A percentile compares a stretch with the other conserved stretches of the same genome.
Conservation (phyloP, 352 stramenopile species). For the Phytophthora tentaculata region DNA sequence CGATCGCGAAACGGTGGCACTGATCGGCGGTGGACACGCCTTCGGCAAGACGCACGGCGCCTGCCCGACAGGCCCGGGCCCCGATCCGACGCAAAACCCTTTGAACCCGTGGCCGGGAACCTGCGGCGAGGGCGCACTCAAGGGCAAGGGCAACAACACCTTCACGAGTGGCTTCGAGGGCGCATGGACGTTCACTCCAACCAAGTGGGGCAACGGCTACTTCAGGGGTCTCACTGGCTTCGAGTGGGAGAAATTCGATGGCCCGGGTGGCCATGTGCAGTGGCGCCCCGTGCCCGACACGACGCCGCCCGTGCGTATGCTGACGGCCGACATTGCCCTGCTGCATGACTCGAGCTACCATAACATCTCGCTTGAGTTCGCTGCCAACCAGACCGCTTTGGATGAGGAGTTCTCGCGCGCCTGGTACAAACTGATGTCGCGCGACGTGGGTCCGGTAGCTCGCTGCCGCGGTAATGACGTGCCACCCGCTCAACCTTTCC, state of each 20-base stretch:
- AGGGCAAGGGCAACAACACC: slow-evolving; percentile 69
- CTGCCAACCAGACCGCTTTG: slow-evolving; percentile 60
- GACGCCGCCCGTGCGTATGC: slow-evolving; percentile 77
- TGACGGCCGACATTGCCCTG: slow-evolving; percentile 83
- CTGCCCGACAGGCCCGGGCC: slow-evolving; percentile 49
- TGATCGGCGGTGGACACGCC: slow-evolving; percentile 92
- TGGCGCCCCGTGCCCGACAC: slow-evolving; percentile 68
- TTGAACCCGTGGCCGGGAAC: slow-evolving; percentile 62
- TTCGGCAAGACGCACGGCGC: slow-evolving; percentile 93
- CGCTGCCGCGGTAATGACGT: slow-evolving; percentile 52
- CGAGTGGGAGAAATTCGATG: slow-evolving; percentile 85
- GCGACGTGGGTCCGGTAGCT: slow-evolving; percentile 57
- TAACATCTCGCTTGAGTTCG: slow-evolving; percentile 76
- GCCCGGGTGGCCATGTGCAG: slow-evolving; percentile 69
- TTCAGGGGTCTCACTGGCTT: slow-evolving; percentile 85
- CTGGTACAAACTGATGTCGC: slow-evolving; percentile 64
- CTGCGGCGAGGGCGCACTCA: slow-evolving; percentile 48
- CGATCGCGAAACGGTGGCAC: slow-evolving; percentile 94
- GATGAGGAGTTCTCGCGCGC: slow-evolving; percentile 77
- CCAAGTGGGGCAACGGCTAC: slow-evolving; percentile 95
- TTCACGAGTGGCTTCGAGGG: slow-evolving; percentile 87
- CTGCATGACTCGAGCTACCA: slow-evolving; percentile 72
- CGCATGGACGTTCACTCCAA: slow-evolving; percentile 86
- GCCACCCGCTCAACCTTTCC: slow-evolving; percentile 52
- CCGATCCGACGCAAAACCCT: slow-evolving; percentile 49